Evolutionary conservation across 345 rosid genomes (phyloP).

Genomic region (Eucalyptus caleyi): DNA sequence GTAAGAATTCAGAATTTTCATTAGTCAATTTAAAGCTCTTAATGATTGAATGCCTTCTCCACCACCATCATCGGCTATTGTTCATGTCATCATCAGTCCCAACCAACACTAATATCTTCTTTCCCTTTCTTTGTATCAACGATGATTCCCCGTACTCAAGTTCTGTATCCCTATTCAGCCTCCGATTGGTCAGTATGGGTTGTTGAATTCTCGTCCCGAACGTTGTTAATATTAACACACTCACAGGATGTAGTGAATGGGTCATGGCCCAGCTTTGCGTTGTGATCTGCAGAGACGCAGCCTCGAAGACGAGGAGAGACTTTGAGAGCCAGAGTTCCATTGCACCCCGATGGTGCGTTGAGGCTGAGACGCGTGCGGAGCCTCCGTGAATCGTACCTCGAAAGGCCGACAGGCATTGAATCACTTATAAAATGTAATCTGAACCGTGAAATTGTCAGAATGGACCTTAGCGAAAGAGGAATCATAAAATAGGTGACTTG

Average conservation of each 20-base stretch:
- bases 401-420: background rate
- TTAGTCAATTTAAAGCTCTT: background rate
- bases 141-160: background rate
- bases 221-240: background rate
- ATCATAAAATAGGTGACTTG: background rate
- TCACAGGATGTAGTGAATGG: background rate
- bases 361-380: background rate
- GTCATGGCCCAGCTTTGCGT: background rate
- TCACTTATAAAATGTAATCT: background rate
- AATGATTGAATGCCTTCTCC: background rate
- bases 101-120: background rate
- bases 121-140: background rate
- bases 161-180: background rate
- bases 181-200: background rate
- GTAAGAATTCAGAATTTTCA: background rate
- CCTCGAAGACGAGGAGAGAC: background rate
- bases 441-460: background rate
- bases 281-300: background rate
- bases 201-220: background rate
- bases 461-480: background rate
- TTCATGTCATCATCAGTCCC: background rate
- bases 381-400: background rate
- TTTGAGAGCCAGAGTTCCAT: background rate
- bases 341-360: background rate
- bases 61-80: background rate